Base-by-base conservation (phyloP, 2,329 filamentous ascomycete genomes). In the Colletotrichum sp. region DNA sequence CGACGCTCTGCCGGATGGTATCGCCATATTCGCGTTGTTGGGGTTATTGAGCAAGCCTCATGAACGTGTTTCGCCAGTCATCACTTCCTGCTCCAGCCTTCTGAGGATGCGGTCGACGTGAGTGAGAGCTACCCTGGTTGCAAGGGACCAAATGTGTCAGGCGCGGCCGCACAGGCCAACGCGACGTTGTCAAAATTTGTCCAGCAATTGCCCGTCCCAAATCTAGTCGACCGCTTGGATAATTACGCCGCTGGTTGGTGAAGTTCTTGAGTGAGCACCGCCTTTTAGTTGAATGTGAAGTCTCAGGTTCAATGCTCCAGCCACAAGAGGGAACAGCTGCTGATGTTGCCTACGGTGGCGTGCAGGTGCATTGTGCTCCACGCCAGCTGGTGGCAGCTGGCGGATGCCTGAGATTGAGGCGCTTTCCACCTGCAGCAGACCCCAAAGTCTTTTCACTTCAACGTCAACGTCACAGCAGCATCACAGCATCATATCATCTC, bases 1-100 rank as follows among this genome's bases (percentile, higher is more conserved):
- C 75, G 93, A 89, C 68, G 94, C 93, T 78, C 90, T 91, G 75
- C 93, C 95, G 80, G 88, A 90, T 68, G 91, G 92, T 77, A 89
- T 84, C 32, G 90, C 86, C 92, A 93, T 93, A 13, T 62, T 39
- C 59, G 44, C 30, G 44, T 34, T 65, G 62, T n/a, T n/a, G 22
- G 12, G 24, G 18, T 71, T 63, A 24, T 18, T 73, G 48, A 74
- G 59, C 32, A 59, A 32, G 10, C 16, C 10, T 57, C 24, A 59
- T 66, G 32, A 26, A 16, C 18, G 57, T 34, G 9, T 34, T 30
- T 16, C 69, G n/a, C 44, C 65, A 34, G 63, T 64, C 39, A 59
- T 71, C 69, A 75, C 73, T 28, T 52, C 44, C 44, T 52, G n/a
- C 30, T 63, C 28, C 62, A 62, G 60, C 34, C 15, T 48, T 57